A percentile compares a stretch with the other conserved stretches of the same genome.
Evolutionary conservation across 192 early-diverging fungal genomes (phyloP).

Genomic region (Rhizophagus sp.): DNA sequence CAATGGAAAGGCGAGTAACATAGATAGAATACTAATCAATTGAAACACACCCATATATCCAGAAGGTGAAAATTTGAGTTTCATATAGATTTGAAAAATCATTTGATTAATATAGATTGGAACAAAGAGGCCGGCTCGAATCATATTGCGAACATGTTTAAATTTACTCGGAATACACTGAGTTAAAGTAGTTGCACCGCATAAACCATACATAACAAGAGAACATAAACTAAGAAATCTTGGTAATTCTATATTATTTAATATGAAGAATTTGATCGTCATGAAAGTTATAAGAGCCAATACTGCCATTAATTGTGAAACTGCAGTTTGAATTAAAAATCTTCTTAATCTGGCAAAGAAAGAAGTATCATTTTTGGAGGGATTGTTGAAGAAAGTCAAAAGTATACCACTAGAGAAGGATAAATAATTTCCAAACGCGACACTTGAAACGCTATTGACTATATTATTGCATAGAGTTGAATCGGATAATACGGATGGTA

Average conservation of each 20-base stretch:
- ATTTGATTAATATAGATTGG: constrained; percentile 3
- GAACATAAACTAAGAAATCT: not conserved
- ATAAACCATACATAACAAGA: constrained; percentile 7
- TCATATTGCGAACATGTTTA: not conserved
- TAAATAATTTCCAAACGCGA: constrained; percentile 17
- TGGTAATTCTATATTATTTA: not conserved
- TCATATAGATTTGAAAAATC: constrained; percentile 16
- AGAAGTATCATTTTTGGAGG: not conserved
- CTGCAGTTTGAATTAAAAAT: not conserved
- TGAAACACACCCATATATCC: constrained; percentile 17
- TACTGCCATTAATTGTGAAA: not conserved
- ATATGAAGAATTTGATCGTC: constrained; percentile 1
- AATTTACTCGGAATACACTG: not conserved
- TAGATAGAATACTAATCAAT: constrained; percentile 7
- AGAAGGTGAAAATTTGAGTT: not conserved
- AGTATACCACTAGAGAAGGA: constrained; percentile 8
- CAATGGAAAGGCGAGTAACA: not conserved
- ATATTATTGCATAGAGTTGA: not conserved
- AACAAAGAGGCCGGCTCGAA: not conserved
- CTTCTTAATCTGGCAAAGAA: not conserved
- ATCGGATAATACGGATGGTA: not conserved
- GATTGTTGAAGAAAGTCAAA: not conserved
- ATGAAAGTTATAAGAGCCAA: constrained; percentile 6
- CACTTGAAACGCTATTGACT: not conserved
- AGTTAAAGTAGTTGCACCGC: not conserved